Evolutionary conservation across 1,284 basidiomycete genomes (phyloP).

Genomic region (Ustilago xerochloae): DNA sequence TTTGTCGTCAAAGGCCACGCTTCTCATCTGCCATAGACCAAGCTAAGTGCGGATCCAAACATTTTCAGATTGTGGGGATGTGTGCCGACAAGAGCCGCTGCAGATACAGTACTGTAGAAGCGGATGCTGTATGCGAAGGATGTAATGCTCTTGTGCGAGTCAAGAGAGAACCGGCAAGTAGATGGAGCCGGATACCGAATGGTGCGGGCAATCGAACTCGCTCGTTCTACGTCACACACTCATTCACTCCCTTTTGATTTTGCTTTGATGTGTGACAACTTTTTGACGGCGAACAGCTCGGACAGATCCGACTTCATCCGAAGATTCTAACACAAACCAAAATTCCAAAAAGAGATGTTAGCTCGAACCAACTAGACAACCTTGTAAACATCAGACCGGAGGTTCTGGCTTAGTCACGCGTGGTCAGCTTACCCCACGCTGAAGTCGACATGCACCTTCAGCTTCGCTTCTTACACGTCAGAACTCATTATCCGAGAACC

Average conservation of each 20-base stretch:
- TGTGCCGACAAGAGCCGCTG: constrained; percentile 21
- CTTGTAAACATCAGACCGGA: no score
- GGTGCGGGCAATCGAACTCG: constrained; percentile 7
- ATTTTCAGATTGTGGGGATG: no score
- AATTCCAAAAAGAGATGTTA: not conserved
- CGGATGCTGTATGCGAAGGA: not conserved
- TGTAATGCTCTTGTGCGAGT: not conserved
- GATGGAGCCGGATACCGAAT: constrained; percentile 16
- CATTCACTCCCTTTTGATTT: not conserved
- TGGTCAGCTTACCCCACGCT: no score
- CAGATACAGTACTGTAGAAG: not conserved
- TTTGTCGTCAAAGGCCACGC: no score
- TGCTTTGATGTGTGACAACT: no score
- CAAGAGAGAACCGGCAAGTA: constrained; percentile 19
- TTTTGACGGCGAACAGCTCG: no score
- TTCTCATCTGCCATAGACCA: no score
- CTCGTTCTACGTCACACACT: constrained; percentile 1
- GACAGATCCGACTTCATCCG: constrained; percentile 29
- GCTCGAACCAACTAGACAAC: not conserved
- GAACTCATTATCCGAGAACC: no score
- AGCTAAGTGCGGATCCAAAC: no score
- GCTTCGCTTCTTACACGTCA: no score
- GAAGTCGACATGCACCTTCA: no score
- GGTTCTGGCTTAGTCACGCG: no score
- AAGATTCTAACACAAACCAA: not conserved